Base-by-base conservation (phyloP, 73 alveolate genomes). In the Durusdinium trenchii region DNA sequence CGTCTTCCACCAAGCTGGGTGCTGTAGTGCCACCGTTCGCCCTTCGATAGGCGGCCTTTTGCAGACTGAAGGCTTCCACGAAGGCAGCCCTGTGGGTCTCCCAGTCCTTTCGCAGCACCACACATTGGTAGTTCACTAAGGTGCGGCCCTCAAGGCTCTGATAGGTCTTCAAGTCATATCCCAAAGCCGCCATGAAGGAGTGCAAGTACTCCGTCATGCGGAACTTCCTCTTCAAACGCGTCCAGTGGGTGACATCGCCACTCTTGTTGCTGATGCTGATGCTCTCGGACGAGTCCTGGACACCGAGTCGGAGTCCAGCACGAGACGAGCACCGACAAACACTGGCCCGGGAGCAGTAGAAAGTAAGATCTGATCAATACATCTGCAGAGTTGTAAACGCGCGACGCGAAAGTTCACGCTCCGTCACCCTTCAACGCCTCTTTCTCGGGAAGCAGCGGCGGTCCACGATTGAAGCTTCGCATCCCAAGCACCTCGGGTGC, bases 1-100 rank as follows among this genome's bases (percentile, higher is more conserved):
- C 94, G 40, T 84, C 76, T 51, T 84, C 94, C 52, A 48, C 52
- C 5, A 67, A 51, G 60, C 78, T 38, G 0, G 98, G 89, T 16
- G 98, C 98, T 51, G 81, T 91, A 35, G 98, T 61, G 16, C 98
- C 98, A 23, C 98, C 98, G 60, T 69, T 91, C 51, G 89, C 98
- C 1, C 98, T 87, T 47, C 98, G 98, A 40, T 91, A 91, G 23
- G 98, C 98, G 42, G 98, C 98, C 38, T 69, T 91, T 57, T 91
- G 98, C 89, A 91, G 45, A 32, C 7, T n/a, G 78, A 91, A 91
- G 67, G 98, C 98, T 76, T 91, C 47, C 14, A 3, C 42, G 28
- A 91, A 91, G 54, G 43, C 61, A 35, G 47, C 98, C 5, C 98
- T 51, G 12, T 69, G 38, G 4, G 38, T 87, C 42, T 9, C 16